Base-by-base conservation (phyloP, 2,329 filamentous ascomycete genomes). In the Botryotinia calthae region DNA sequence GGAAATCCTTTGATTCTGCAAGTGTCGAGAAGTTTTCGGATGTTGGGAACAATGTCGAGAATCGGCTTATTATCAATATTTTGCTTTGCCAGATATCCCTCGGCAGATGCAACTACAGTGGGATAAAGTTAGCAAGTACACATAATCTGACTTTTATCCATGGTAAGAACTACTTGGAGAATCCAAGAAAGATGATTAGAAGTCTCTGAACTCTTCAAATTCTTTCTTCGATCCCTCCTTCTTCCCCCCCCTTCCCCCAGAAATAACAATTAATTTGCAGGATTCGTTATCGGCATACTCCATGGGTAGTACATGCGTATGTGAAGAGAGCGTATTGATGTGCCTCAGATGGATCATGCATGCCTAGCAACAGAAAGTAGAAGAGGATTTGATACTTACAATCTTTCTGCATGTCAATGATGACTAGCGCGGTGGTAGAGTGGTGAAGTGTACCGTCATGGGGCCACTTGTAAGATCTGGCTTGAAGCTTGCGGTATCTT, bases 381-480 rank as follows among this genome's bases (percentile, higher is more conserved):
- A 54, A 28, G 5, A 44, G 22, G 58, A 44, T 18, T 12, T 18
- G 16, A 56, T 18, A 77, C 76, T 82, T 77, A 81, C 83, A 87
- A 80, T 87, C 86, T 72, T 84, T 84, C 78, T 88, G 86, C 82
- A 88, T 86, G 79, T 88, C 86, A 76, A 88, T 85, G 72, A 88
- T 82, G 4, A 88, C 78, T 46, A 88, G 80, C 1, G 86, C 86
- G 6, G 86, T 87, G 37, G 82, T 85, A 9, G 71, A 65, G 2
- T 81, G 81, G 14, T 81, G 79, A 66, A 86, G 82, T 22, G 79
- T 78, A 28, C 76, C 69, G 75, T 83, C 79, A 76, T 83, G 81
- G 0, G 84, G 84, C 82, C 82, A 85, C 67, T 79, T 71, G 73
- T 84, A 84, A 31, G 83, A 83, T 31, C 48, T 42, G 44, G 78